Base-by-base conservation (phyloP, 768 basidiomycete species). In the Crepidotus variabilis region DNA sequence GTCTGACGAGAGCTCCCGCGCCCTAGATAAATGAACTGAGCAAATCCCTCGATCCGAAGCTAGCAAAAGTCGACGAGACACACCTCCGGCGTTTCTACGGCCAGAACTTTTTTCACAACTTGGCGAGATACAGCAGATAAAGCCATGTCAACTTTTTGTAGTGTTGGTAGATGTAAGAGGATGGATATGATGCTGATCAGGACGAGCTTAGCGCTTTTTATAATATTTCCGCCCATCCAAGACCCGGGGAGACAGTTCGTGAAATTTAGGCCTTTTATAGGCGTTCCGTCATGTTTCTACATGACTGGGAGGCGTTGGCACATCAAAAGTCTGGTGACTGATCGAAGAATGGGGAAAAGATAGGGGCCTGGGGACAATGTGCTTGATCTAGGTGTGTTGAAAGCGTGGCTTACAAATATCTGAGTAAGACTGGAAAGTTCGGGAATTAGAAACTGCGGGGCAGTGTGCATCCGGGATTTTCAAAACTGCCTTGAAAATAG, bases 1-100 rank as follows among this genome's bases (percentile, higher is more conserved):
- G 78, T 56, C 94, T 81, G 20, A 98, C 96, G 51, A 79, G 75
- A 16, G 89, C 94, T 6, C 92, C 92, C 2, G 73, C 88, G 8
- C 94, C 92, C 87, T 90, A 56, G 6, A 32, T 14, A 9, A 20
- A 36, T 56, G 22, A 52, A 47, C 53, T 53, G 47, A 11, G n/a
- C 47, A 36, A 58, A 28, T 28, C 36, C 21, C 13, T 56, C 49
- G 52, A 36, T 56, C 47, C 11, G 46, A 21, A 28, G 53, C 53
- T 48, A 18, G 13, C 21, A 21, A 43, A 47, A 16, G 47, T 43
- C 7, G 20, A 20, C 7, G 18, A n/a, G n/a, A 54, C 68, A 33
- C 22, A 86, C 88, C 76, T 90, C 90, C 9, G 84, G 72, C 2
- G 82, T 85, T 67, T 92, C 91, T 16, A 87, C 74, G 0, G 94